phyloP scores from a whole-genome alignment of 2,329 filamentous ascomycete genomes.

The Talaromyces sp. region DNA sequence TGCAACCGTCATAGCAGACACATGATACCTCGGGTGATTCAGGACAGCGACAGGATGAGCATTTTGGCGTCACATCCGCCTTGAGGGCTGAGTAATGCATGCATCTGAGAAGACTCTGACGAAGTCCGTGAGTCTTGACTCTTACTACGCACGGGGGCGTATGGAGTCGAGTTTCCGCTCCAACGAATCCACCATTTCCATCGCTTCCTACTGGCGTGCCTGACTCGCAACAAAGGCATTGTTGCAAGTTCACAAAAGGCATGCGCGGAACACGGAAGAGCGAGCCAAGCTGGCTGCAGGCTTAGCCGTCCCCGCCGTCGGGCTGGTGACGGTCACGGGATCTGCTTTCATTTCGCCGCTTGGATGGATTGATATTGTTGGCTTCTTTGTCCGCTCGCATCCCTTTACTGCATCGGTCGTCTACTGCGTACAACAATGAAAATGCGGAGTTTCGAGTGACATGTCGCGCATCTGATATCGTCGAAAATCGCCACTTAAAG shows the following conservation, averaged over 20 bases:
- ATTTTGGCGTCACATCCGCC: neutral
- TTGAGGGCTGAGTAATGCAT: neutral
- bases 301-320: neutral
- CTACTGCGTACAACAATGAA: neutral
- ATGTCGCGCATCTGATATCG: neutral
- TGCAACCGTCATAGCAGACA: neutral
- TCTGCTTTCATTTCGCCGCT: neutral
- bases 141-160: too few species aligned
- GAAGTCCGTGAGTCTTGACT: neutral
- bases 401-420: neutral
- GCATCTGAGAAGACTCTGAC: neutral
- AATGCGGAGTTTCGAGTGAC: neutral
- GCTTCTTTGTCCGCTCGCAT: neutral
- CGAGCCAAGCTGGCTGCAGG: neutral
- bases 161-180: neutral
- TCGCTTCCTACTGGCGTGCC: neutral
- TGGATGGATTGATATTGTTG: neutral
- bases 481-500: neutral
- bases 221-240: slow-evolving; percentile 14
- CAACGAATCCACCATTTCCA: neutral
- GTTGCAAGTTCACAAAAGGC: neutral
- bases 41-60: neutral
- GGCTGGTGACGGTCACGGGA: slow-evolving; percentile 15
- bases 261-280: neutral
- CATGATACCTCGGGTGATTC: slow-evolving; percentile 10